Base-by-base conservation (phyloP, 2,329 filamentous ascomycete genomes). In the Monosporascus sp. region DNA sequence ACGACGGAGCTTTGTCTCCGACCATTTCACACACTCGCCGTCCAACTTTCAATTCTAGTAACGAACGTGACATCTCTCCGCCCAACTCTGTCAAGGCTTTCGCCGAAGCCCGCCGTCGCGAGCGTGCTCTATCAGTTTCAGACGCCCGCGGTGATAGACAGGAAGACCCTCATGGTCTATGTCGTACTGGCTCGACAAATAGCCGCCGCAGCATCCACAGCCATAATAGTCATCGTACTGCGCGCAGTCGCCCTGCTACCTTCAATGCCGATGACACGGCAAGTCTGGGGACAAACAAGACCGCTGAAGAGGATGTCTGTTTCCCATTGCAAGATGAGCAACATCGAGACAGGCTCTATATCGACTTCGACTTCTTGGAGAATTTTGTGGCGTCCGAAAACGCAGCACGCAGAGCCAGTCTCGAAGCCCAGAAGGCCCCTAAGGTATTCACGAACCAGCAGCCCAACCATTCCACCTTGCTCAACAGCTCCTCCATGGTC, bases 61-160 rank as follows among this genome's bases (percentile, higher is more conserved):
- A 74, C 24, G 79, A 82, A 22, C 81, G 90, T 51, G 90, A 89
- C 1, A 75, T 83, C 2, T 97, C 94, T 6, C 93, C 93, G 11
- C 94, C 94, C 7, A 99, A 97, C 70, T 99, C 94, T 0, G 91
- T 99, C 49, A 96, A 97, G 70, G 94, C 94, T 4, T 99, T 99
- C 70, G 94, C 94, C 18, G 89, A 94, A 64, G 89, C 90, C 51
- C 87, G 90, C 49, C 89, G 90, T 54, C 86, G 92, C 54, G 89
- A 93, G 66, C 88, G 92, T 44, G 90, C 85, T 54, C 68, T 79
- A 65, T 85, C 79, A 22, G 74, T 79, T 57, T 81, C 78, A 17
- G 81, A 80, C 57, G 59, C 18, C 65, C 70, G 51, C 68, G 66
- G 52, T 54, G 61, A 20, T 67, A 71, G 54, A 60, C 62, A 69